phyloP scores from a whole-genome alignment of 352 stramenopile genomes.

The Phytopythium kandeliae region DNA sequence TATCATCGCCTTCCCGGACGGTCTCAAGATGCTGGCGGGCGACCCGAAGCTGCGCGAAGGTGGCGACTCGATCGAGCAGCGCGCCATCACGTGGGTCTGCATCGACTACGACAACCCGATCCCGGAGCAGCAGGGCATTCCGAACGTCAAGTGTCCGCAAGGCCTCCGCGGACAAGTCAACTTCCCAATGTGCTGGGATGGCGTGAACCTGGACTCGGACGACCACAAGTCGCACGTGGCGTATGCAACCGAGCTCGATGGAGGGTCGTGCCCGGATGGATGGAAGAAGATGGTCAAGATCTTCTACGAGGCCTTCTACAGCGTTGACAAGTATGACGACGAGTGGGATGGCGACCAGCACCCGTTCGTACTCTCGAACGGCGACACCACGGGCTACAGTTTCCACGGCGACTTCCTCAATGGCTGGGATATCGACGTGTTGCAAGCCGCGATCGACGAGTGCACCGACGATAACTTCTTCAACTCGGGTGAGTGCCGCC shows the following conservation, averaged over 20 bases:
- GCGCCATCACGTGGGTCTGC: constrained; percentile 39
- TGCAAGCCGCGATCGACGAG: constrained; percentile 36
- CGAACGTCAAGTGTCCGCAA: constrained; percentile 35
- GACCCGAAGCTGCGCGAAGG: constrained; percentile 25
- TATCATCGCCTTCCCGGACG: constrained; percentile 34
- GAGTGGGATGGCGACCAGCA: constrained; percentile 42
- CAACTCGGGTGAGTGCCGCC: constrained; percentile 35
- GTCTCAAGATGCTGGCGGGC: constrained; percentile 44
- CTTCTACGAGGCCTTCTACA: constrained; percentile 54
- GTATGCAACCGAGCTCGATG: constrained; percentile 36
- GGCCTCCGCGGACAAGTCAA: constrained; percentile 45
- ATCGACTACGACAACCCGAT: constrained; percentile 36
- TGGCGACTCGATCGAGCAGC: constrained; percentile 30
- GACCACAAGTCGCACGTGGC: constrained; percentile 49
- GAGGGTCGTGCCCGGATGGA: constrained; percentile 24
- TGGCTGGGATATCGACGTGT: constrained; percentile 34
- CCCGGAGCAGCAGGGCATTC: constrained; percentile 37
- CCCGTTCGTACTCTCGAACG: constrained; percentile 44
- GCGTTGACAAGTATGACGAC: constrained; percentile 35
- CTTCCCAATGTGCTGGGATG: constrained; percentile 54
- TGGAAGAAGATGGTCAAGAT: constrained; percentile 60
- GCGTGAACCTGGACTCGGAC: constrained; percentile 32
- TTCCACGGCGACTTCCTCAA: constrained; percentile 58
- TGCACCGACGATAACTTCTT: constrained; percentile 47
- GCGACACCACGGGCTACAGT: constrained; percentile 35